Evolutionary conservation across 2,329 filamentous ascomycete genomes (phyloP).

Genomic region (Claviceps fusiformis): DNA sequence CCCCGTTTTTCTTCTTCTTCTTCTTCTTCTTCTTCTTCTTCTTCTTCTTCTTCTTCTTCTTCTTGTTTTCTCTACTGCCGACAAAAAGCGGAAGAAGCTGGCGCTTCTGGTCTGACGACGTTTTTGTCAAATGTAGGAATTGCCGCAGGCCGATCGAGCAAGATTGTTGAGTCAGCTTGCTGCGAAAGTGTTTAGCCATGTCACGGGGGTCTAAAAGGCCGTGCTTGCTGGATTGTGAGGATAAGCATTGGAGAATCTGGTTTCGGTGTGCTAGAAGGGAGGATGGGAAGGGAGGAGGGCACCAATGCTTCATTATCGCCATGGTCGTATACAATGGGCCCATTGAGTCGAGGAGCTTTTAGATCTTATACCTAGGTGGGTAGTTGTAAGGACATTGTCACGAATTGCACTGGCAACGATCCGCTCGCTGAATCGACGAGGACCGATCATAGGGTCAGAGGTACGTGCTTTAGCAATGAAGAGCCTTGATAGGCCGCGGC

Average conservation of each 20-base stretch:
- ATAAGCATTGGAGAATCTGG: neutral
- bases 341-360: neutral
- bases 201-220: conserved; percentile 34
- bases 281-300: neutral
- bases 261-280: neutral
- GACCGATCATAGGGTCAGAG: neutral
- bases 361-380: neutral
- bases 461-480: neutral
- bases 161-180: conserved; percentile 73
- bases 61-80: no score
- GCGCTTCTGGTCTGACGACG: neutral
- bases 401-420: neutral
- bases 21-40: no score
- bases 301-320: neutral
- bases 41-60: neutral
- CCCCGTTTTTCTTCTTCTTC: no score
- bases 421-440: neutral
- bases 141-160: conserved; percentile 72
- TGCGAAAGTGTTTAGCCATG: conserved; percentile 72
- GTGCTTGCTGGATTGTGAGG: neutral
- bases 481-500: no score
- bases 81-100: no score
- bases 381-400: neutral
- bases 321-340: neutral
- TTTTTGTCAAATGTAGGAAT: conserved; percentile 36